A percentile compares a stretch with the other conserved stretches of the same genome.
Evolutionary conservation across 345 rosid species (phyloP).

Genomic region (Linum lewisii): DNA sequence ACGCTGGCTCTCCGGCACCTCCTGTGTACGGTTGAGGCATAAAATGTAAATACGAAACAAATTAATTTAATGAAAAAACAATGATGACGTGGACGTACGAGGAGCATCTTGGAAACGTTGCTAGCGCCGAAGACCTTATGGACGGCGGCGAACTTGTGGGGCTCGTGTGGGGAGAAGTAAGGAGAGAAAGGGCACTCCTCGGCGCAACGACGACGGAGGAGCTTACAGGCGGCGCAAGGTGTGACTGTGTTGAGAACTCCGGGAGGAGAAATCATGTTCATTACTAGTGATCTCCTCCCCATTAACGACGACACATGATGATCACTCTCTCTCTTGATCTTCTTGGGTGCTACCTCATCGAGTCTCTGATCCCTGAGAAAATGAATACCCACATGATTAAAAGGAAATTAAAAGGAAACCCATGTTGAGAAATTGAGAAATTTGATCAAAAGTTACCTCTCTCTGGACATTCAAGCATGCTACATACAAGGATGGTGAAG

Average conservation of each 20-base stretch:
- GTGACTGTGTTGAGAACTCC: conserved; percentile 83
- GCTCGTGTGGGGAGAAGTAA: conserved; percentile 91
- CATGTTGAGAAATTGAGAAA: too few relatives aligned
- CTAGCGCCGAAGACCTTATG: conserved; percentile 98
- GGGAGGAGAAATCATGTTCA: conserved; percentile 53
- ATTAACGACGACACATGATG: conserved; percentile 49
- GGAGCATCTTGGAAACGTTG: conserved; percentile 89
- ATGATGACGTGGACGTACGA: not conserved
- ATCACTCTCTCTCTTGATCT: conserved; percentile 76
- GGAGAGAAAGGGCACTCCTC: conserved; percentile 97
- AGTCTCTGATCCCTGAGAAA: conserved; percentile 53
- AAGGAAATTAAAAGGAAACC: too few relatives aligned
- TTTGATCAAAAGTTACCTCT: too few relatives aligned
- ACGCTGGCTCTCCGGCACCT: conserved; percentile 77
- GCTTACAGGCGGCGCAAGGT: conserved; percentile 98
- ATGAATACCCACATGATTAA: too few relatives aligned
- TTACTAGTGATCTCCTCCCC: conserved; percentile 50
- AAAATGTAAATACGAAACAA: not conserved
- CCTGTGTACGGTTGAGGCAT: conserved; percentile 25
- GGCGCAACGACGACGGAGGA: conserved; percentile 81
- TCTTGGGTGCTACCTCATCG: conserved; percentile 80
- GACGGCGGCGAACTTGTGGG: conserved; percentile 88
- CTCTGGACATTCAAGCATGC: conserved; percentile 98
- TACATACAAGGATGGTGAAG: conserved; percentile 25
- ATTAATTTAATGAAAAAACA: not conserved